These are phyloP conservation scores for Botryotinia convoluta DNA, from an alignment of 2,329 filamentous ascomycete species.

Conservation along the genomic window DNA sequence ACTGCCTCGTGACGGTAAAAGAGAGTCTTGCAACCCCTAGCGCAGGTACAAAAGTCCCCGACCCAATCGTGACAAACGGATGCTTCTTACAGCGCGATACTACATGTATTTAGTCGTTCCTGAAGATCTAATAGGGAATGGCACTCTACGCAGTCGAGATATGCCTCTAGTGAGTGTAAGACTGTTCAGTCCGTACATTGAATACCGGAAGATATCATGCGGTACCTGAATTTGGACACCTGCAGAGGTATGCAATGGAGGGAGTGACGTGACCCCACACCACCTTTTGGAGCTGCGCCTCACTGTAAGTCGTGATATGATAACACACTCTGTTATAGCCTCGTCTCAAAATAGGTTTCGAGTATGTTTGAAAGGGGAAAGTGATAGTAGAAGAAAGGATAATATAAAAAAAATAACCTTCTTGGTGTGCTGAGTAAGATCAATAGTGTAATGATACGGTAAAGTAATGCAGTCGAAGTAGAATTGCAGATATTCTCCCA, in stretches of 20 bases:
- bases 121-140: not conserved
- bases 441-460: slow-evolving; percentile 9
- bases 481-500: not conserved
- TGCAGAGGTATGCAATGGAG: slow-evolving; percentile 15
- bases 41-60: slow-evolving; percentile 13
- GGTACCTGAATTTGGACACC: slow-evolving; percentile 10
- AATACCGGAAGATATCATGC: not conserved
- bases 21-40: slow-evolving; percentile 7
- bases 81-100: not conserved
- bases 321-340: slow-evolving; percentile 9
- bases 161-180: not conserved
- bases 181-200: not conserved
- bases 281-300: slow-evolving; percentile 10
- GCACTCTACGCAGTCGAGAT: not conserved
- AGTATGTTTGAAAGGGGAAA: slow-evolving; percentile 5
- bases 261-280: slow-evolving; percentile 19
- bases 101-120: not conserved
- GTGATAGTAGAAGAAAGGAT: not conserved
- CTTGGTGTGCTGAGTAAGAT: slow-evolving; percentile 19
- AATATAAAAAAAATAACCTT: not conserved
- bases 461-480: not conserved
- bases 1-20: not conserved
- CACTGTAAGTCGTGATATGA: slow-evolving; percentile 5
- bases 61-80: slow-evolving; percentile 3
- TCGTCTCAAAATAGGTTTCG: slow-evolving; percentile 28